Base-by-base conservation (phyloP, 164 flowering plant genomes). In the Kalanchoe fedtschenkoi region DNA sequence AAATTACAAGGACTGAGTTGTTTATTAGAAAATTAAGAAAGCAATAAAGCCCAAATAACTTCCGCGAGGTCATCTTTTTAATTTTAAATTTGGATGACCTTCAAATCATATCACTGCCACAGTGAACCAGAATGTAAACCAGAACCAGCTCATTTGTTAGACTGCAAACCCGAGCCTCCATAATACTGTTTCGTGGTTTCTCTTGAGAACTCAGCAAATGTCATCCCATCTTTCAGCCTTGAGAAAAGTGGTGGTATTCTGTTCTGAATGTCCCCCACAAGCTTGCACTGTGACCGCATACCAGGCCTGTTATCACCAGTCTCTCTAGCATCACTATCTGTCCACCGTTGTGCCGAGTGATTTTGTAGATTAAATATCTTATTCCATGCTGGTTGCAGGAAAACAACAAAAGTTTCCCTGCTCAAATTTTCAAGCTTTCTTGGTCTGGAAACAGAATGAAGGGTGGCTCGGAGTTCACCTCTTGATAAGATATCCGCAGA, bases 361-460 rank as follows among this genome's bases (percentile, higher is more conserved):
- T 79, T 79, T n/a, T 80, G 65, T 19, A 79, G 22, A 21, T 77
- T 72, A 67, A 89, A 74, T 3, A 69, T 76, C 74, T 86, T 88
- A 68, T 67, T 70, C 98, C 97, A 90, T 9, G 95, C 79, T 7
- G 98, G 98, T 65, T 93, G 98, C 72, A 93, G 67, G 70, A 93
- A 93, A 39, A 88, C 89, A 71, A 84, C 97, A 80, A 93, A 93
- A 46, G 83, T 86, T 65, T 88, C 96, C 65, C 98, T 76, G 74
- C 97, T 83, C 41, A 85, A 46, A 65, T 75, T 66, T 32, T 70
- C 82, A n/a, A 61, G 35, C 47, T 71, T 66, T 35, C 17, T 17
- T 19, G 89, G 91, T 69, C 79, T 82, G 58, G 72, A 64, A 22
- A 95, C 97, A 60, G 90, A 81, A 70, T 91, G 99, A 70, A 95